Base-by-base conservation (phyloP, 2,329 filamentous ascomycete genomes). In the Penicillium aurantiogriseum region DNA sequence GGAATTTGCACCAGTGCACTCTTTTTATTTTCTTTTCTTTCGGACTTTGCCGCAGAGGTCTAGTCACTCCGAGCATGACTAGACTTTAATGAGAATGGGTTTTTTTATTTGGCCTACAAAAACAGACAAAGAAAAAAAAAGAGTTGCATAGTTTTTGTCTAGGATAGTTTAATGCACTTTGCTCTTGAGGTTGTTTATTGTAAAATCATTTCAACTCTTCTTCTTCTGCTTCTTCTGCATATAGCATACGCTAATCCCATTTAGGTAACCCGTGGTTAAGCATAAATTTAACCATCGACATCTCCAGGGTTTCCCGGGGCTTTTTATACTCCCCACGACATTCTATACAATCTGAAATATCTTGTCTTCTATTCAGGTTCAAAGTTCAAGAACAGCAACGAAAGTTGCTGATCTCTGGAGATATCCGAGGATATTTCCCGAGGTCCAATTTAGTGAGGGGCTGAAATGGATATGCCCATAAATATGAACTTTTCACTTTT, bases 11-110 rank as follows among this genome's bases (percentile, higher is more conserved):
- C 49, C n/a, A 50, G 39, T 40, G 51, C 47, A 23, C 25, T 54
- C 46, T 54, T 43, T 43, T 47, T 56, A 15, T n/a, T 25, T 52
- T 36, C 35, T 25, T 45, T 35, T 40, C 23, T 57, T 58, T 56
- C 42, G 57, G 54, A 62, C 38, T 53, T 50, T 27, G 31, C 21
- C 31, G 39, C 50, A 15, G 27, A 51, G 46, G 53, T 56, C 50
- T 51, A 52, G 59, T 55, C 59, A 64, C 58, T 63, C 57, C 57
- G 13, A 56, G 53, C n/a, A 62, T 63, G 63, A 57, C 54, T 56
- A 58, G 57, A 40, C 35, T 61, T 52, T 52, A 58, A 51, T 59
- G 60, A 57, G 39, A 55, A 19, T 69, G 56, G 33, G 35, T 39
- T n/a, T 50, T 39, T 54, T 31, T 51, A 53, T 38, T 43, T 40